These are phyloP conservation scores for Arthrobotrys megalospora DNA, from an alignment of 2,329 filamentous ascomycete species.

Conservation along the genomic window DNA sequence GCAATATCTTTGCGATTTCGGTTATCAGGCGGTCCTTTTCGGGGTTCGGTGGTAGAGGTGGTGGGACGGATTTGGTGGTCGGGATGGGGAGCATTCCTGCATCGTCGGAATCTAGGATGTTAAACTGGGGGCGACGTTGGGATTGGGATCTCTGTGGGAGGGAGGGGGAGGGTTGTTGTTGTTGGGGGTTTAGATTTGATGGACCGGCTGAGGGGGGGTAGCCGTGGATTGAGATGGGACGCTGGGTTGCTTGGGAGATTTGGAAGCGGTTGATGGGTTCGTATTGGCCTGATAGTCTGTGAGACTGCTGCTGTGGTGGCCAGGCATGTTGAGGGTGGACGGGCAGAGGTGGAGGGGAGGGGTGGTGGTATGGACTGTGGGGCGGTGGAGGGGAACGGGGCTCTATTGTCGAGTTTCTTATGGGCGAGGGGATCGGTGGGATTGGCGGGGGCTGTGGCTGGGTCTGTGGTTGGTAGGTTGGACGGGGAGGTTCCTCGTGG, in stretches of 20 bases:
- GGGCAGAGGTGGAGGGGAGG: conserved; percentile 56
- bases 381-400: conserved; percentile 64
- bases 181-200: conserved; percentile 68
- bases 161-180: conserved; percentile 63
- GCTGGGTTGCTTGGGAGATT: conserved; percentile 19
- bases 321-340: conserved; percentile 65
- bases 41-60: conserved; percentile 93
- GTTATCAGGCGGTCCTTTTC: conserved; percentile 90
- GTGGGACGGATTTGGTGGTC: conserved; percentile 72
- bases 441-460: conserved; percentile 63
- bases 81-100: conserved; percentile 22
- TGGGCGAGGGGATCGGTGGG: conserved; percentile 63
- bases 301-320: conserved; percentile 62
- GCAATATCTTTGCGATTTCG: conserved; percentile 80
- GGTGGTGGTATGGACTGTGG: conserved; percentile 37
- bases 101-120: conserved; percentile 71
- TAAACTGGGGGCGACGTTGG: conserved; percentile 68
- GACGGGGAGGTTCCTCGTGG: conserved; percentile 13
- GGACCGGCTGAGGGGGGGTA: conserved; percentile 62
- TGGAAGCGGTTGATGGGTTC: conserved; percentile 33
- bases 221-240: conserved; percentile 64
- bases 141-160: conserved; percentile 64
- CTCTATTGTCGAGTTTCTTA: conserved; percentile 43
- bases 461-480: conserved; percentile 52
- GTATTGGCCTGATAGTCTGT: conserved; percentile 46